Conservation (phyloP, 345 rosid genomes). For the Odontarrhena argentea region DNA sequence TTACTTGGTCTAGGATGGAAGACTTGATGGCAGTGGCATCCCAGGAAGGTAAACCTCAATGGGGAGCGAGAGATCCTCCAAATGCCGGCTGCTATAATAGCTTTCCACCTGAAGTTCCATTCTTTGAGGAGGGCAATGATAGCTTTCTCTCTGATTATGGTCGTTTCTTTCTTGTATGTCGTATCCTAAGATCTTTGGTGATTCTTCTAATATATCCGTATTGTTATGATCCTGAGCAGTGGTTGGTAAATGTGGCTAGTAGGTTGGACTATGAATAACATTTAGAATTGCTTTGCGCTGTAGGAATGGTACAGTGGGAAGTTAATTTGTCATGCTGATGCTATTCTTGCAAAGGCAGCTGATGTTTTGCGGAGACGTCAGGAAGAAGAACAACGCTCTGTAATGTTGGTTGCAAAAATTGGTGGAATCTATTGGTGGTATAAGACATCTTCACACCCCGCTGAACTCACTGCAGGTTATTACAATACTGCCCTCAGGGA, state of each 20-base stretch:
- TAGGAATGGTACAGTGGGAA: conserved; percentile 78
- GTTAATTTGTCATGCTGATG: conserved; percentile 75
- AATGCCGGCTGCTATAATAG: conserved; percentile 68
- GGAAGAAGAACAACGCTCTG: conserved; percentile 48
- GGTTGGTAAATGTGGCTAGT: conserved; percentile 17
- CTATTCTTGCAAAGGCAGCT: conserved; percentile 64
- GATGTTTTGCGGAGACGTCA: conserved; percentile 51
- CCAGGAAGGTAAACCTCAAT: conserved; percentile 62
- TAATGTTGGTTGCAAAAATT: conserved; percentile 61
- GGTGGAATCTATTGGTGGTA: conserved; percentile 75
- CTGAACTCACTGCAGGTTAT: conserved; percentile 67
- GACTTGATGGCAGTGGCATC: conserved; percentile 68
- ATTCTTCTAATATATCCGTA: conserved; percentile 1
- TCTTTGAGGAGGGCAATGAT: conserved; percentile 67
- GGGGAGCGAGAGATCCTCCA: conserved; percentile 64
- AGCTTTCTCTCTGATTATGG: conserved; percentile 72
- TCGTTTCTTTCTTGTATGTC: conserved; percentile 65
- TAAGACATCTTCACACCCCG: conserved; percentile 61
- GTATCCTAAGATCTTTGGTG: conserved; percentile 14
- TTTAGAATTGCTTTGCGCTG: conserved; percentile 26
- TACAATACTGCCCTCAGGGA: conserved; percentile 63
- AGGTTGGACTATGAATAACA: conserved; percentile 21
- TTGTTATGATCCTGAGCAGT: conserved; percentile 19
- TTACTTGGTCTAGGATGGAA: conserved; percentile 55
- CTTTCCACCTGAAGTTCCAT: conserved; percentile 57